Evolutionary conservation across 768 basidiomycete species (phyloP), one percentile per base, ranked within the genome.

Genomic region (Russula dissimulans): DNA sequence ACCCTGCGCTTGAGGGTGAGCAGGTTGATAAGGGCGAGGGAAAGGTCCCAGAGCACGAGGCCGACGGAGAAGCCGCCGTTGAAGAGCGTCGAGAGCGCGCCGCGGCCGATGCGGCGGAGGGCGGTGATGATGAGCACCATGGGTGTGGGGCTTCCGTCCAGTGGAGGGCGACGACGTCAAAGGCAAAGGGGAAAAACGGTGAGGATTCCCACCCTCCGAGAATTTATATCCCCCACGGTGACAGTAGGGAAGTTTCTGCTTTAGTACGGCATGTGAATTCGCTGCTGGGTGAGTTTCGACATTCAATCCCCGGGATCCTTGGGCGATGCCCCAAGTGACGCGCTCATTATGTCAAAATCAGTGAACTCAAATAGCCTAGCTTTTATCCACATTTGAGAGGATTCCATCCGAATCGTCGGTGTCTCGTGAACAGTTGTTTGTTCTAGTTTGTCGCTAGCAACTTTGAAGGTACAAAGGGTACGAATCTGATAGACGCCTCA

Each of bases 21-120:
- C 1, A 80, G 61, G 67, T 89, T 88, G 67, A 73, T 55, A 0
- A 84, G 8, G 7, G 77, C 77, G 60, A 86, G 75, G 1, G 72
- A 65, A 15, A 77, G 60, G 66, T 89, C 87, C 79, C 81, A 84
- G 36, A 72, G 53, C 39, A 81, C 63, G 54, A 83, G 67, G 7
- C 61, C 47, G 31, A 53, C 11, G 48, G 61, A 59, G 38, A 66
- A 64, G 34, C 4, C 3, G 8, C 14, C 43, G 11, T 58, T 39
- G 31, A 54, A 49, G 32, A 66, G 51, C 10, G 3, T 29, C 17
- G 56, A 55, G 17, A 47, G 12, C 0, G 9, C 18, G 14, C 59
- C 65, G 42, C 61, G 63, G 3, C 47, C 51, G 36, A 62, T 57
- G 48, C 63, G 63, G 39, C 61, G 61, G 42, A 62, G 45, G 15